Percentiles rank a stretch among this genome's conserved stretches.
Evolutionary conservation across 2,329 filamentous ascomycete species (phyloP).

Genomic region (Ambrosiella cleistominuta): DNA sequence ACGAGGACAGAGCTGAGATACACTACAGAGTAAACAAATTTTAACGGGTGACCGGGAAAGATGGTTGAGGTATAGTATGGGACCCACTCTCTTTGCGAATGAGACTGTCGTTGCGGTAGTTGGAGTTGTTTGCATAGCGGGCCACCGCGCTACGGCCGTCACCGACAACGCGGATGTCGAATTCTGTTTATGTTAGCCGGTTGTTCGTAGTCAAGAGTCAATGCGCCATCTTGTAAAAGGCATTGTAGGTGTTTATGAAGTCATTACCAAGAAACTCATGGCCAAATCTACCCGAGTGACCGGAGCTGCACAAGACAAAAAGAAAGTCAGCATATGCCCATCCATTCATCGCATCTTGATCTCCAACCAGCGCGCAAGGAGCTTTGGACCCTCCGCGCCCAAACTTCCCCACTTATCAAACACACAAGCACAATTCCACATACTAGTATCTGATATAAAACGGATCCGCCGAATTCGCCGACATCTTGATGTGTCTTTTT

Average conservation of each 20-base stretch:
- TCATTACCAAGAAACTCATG: slow-evolving; percentile 83
- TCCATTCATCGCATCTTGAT: background rate
- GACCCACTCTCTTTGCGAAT: slow-evolving; percentile 96
- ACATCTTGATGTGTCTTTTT: background rate
- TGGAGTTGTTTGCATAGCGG: slow-evolving; percentile 97
- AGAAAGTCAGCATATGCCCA: slow-evolving; percentile 12
- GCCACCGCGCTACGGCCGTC: slow-evolving; percentile 88
- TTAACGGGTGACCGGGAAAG: too few relatives aligned
- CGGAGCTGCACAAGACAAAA: slow-evolving; percentile 46
- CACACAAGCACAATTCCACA: slow-evolving; percentile 20
- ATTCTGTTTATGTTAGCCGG: slow-evolving; percentile 41
- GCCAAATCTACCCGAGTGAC: slow-evolving; percentile 90
- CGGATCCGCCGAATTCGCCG: slow-evolving; percentile 34
- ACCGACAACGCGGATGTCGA: slow-evolving; percentile 83
- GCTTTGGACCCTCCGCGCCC: background rate
- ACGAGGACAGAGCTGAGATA: slow-evolving; percentile 84
- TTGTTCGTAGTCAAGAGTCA: background rate
- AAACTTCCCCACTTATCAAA: background rate
- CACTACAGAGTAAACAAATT: slow-evolving; percentile 40
- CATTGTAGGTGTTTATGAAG: background rate
- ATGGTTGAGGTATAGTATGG: background rate
- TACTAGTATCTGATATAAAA: slow-evolving; percentile 99
- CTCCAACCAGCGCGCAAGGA: background rate
- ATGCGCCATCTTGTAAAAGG: background rate
- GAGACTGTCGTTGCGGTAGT: slow-evolving; percentile 95